phyloP scores from a whole-genome alignment of 176 grass and related monocot genomes.

The Ensete ventricosum region DNA sequence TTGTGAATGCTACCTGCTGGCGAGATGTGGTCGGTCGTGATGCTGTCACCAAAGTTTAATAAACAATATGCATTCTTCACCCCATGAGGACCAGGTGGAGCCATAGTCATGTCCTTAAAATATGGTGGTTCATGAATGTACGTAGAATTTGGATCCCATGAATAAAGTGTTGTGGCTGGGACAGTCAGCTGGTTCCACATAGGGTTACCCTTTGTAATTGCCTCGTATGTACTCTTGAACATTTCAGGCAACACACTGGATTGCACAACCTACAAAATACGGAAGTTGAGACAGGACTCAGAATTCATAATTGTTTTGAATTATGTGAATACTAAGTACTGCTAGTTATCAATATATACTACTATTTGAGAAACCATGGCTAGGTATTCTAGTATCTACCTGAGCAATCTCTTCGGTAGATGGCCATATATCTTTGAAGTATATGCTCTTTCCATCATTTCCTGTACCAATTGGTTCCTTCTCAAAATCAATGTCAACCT shows the following conservation, averaged over 20 bases:
- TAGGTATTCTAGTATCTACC: conserved; percentile 27
- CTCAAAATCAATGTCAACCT: conserved; percentile 99
- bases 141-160: conserved; percentile 37
- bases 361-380: background rate
- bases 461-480: conserved; percentile 81
- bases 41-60: conserved; percentile 36
- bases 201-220: conserved; percentile 44
- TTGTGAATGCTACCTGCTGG: conserved; percentile 57
- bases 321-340: background rate
- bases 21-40: conserved; percentile 53
- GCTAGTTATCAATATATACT: background rate
- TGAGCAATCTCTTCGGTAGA: conserved; percentile 83
- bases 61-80: conserved; percentile 50
- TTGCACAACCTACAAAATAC: conserved; percentile 21
- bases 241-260: conserved; percentile 32
- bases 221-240: conserved; percentile 38
- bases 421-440: conserved; percentile 95
- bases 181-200: conserved; percentile 47
- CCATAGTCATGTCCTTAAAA: conserved; percentile 37
- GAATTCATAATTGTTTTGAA: background rate
- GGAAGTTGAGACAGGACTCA: background rate
- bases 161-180: conserved; percentile 32
- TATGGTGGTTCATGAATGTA: conserved; percentile 48
- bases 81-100: conserved; percentile 33
- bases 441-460: conserved; percentile 78